Percentiles rank a stretch among this genome's conserved stretches.
phyloP scores from a whole-genome alignment of 2,329 filamentous ascomycete species.

The Intubia oerlemansii region DNA sequence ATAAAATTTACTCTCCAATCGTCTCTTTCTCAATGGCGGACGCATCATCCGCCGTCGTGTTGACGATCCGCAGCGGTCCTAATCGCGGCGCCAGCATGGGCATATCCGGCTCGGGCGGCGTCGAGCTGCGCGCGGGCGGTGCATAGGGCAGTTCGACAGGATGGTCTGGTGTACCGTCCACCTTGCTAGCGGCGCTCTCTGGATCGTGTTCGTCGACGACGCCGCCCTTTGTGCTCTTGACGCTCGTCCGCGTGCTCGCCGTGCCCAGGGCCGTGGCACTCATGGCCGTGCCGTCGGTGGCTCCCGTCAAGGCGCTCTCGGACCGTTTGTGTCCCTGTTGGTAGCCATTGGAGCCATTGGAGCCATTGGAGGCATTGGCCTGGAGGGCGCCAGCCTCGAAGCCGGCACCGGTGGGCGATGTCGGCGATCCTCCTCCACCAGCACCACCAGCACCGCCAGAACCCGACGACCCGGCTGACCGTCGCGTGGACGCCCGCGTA shows the following conservation, averaged over 20 bases:
- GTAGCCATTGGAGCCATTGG: neutral
- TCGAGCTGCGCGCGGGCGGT: no score
- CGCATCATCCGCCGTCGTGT: constrained; percentile 1
- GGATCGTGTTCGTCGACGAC: neutral
- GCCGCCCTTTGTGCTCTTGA: constrained; percentile 3
- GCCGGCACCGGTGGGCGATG: constrained; percentile 1
- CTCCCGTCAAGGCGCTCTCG: constrained; percentile 2
- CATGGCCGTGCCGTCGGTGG: constrained; percentile 1
- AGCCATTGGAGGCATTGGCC: neutral
- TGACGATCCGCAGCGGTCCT: constrained; percentile 4
- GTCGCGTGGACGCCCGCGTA: neutral
- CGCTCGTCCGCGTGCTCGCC: constrained; percentile 5
- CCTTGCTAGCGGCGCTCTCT: neutral
- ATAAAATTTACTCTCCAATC: no score
- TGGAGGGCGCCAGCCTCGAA: neutral
- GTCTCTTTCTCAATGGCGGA: no score
- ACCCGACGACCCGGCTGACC: neutral
- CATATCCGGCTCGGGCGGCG: neutral
- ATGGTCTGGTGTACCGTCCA: neutral
- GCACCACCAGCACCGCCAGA: no score
- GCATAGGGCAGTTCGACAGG: no score
- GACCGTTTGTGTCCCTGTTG: constrained; percentile 3
- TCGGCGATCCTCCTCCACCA: neutral
- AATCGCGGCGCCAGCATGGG: constrained; percentile 1
- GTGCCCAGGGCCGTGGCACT: constrained; percentile 6